Conservation (phyloP, 2,329 filamentous ascomycete genomes). For the Clonostachys rosea region DNA sequence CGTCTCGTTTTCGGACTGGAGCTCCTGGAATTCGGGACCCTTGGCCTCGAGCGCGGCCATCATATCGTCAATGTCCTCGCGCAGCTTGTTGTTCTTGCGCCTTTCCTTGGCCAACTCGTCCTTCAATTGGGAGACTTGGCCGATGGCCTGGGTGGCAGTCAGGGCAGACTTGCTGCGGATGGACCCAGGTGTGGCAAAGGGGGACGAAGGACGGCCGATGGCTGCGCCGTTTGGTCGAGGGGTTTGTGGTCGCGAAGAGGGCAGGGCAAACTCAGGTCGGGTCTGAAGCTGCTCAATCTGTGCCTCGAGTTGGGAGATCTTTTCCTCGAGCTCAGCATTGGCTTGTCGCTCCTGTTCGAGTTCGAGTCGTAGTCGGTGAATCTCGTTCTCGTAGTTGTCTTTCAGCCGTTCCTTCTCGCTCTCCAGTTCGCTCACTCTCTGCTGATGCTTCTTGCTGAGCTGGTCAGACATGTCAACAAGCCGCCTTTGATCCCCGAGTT, state of each 20-base stretch:
- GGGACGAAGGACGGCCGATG: slow-evolving; percentile 46
- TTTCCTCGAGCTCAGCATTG: slow-evolving; percentile 39
- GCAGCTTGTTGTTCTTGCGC: slow-evolving; percentile 69
- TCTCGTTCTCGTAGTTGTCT: slow-evolving; percentile 60
- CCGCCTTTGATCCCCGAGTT: slow-evolving; percentile 75
- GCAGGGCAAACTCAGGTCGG: slow-evolving; percentile 29
- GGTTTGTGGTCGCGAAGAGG: slow-evolving; percentile 53
- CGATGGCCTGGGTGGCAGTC: slow-evolving; percentile 58
- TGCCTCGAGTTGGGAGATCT: slow-evolving; percentile 43
- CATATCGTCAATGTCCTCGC: slow-evolving; percentile 78
- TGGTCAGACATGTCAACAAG: slow-evolving; percentile 80
- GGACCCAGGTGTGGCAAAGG: slow-evolving; percentile 58
- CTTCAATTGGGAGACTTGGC: slow-evolving; percentile 65
- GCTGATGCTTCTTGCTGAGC: slow-evolving; percentile 67
- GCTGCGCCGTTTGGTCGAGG: slow-evolving; percentile 55
- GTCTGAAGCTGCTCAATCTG: slow-evolving; percentile 50
- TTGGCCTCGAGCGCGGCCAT: slow-evolving; percentile 80
- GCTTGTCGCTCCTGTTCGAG: slow-evolving; percentile 49
- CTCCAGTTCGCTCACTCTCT: slow-evolving; percentile 67
- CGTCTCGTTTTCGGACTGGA: slow-evolving; percentile 75
- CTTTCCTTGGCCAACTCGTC: slow-evolving; percentile 69
- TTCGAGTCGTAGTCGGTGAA: slow-evolving; percentile 50
- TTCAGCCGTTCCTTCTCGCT: slow-evolving; percentile 53
- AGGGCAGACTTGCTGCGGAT: slow-evolving; percentile 49
- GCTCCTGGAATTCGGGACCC: slow-evolving; percentile 82